These are phyloP conservation scores for Elsinoe fawcettii DNA, from an alignment of 2,329 filamentous ascomycete species.

Conservation along the genomic window DNA sequence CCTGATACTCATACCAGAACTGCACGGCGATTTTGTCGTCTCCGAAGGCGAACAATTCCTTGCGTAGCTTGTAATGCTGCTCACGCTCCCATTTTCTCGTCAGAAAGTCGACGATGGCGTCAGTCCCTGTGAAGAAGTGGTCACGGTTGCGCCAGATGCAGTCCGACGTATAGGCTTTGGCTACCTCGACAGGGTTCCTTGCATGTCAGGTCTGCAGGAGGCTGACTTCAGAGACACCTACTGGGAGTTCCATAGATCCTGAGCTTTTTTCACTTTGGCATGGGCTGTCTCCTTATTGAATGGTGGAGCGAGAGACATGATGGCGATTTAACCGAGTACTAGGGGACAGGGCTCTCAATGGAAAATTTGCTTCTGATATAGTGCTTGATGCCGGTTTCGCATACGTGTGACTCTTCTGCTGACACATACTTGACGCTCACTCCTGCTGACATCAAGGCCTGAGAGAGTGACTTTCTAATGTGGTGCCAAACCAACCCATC, in stretches of 20 bases:
- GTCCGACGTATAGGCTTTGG: constrained; percentile 66
- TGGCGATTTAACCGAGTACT: not conserved
- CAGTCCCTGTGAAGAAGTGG: constrained; percentile 60
- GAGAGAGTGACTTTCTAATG: not conserved
- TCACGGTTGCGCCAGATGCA: constrained; percentile 75
- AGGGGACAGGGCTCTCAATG: too few relatives aligned
- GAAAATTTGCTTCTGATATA: too few relatives aligned
- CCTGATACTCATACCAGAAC: constrained; percentile 82
- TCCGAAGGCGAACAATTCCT: constrained; percentile 73
- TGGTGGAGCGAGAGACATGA: constrained; percentile 53
- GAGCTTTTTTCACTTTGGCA: constrained; percentile 74
- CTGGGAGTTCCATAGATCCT: constrained; percentile 75
- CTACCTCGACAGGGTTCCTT: constrained; percentile 58
- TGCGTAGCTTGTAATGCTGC: constrained; percentile 63
- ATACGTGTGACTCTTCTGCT: not conserved
- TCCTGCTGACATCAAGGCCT: not conserved
- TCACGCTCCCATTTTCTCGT: constrained; percentile 68
- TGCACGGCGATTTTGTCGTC: constrained; percentile 77
- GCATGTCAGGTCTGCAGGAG: not conserved
- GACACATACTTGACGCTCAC: not conserved
- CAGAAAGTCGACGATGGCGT: constrained; percentile 60
- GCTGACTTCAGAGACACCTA: constrained; percentile 35
- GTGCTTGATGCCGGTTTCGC: not conserved
- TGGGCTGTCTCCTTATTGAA: constrained; percentile 66
- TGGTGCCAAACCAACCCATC: not conserved